Base-by-base conservation (phyloP, 1,284 basidiomycete species). In the Inonotus hispidus region DNA sequence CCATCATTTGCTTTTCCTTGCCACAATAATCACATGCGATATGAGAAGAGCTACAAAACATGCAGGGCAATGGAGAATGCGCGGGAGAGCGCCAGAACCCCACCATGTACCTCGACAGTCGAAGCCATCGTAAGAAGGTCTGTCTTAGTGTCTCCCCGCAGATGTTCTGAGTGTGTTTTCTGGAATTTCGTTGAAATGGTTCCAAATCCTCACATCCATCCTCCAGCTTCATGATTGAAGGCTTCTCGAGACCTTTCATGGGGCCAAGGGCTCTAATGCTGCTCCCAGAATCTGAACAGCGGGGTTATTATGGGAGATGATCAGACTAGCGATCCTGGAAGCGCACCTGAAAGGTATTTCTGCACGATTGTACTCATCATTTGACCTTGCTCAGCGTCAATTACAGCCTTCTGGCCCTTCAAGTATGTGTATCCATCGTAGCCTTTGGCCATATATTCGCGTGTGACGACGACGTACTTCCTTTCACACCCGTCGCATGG, bases 321-420 rank as follows among this genome's bases (percentile, higher is more conserved):
- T 8, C 4, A 32, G 32, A 8, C 32, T 32, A 32, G 8, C 32
- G 32, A 32, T 32, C n/a, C n/a, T 32, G 32, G 3, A 32, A 3
- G 32, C 83, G 61, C 64, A 90, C 93, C 94, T 32, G 96, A 80
- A 5, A 96, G 76, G 72, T 93, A 95, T 67, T 88, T 90, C 65
- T 94, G 81, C 27, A 96, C 88, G 59, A 96, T 84, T 23, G 81
- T 76, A 69, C 87, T 90, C 83, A 93, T 88, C 63, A 92, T 77
- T 66, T 88, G 82, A 0, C 94, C 94, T 58, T 82, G 83, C 71
- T 97, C 94, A 65, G 93, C 87, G 67, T 95, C 92, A 19, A 96
- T 80, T 38, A 95, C 79, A 67, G 87, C 87, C 60, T 79, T 73
- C 37, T 84, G 79, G 5, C 82, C 83, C 67, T 84, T 85, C 43